Evolutionary conservation across 495 filamentous ascomycete genomes (phyloP).

Genomic region (Bombardia bombarda): DNA sequence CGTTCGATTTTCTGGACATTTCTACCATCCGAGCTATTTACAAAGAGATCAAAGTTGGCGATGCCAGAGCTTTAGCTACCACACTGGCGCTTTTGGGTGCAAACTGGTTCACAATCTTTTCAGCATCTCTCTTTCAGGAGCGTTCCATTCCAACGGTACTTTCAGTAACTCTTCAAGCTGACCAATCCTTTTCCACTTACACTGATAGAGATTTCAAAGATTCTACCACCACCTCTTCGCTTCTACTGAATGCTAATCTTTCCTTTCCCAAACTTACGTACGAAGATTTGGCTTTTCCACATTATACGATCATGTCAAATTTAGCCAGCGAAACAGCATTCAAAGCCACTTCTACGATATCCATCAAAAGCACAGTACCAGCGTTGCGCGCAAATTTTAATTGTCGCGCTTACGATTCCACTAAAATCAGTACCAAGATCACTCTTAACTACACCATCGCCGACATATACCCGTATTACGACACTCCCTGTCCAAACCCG

Average conservation of each 20-base stretch:
- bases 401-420: conserved; percentile 5
- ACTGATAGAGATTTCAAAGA: too few species aligned
- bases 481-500: not conserved
- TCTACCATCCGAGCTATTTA: conserved; percentile 3
- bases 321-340: not conserved
- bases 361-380: conserved; percentile 6
- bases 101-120: conserved; percentile 11
- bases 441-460: conserved; percentile 1
- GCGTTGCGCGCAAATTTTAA: conserved; percentile 3
- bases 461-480: too few species aligned
- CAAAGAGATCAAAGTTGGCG: not conserved
- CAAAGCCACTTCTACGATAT: not conserved
- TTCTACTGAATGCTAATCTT: conserved; percentile 7
- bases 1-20: conserved; percentile 8
- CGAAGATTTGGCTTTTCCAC: conserved; percentile 6
- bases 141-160: not conserved
- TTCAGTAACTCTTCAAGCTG: not conserved
- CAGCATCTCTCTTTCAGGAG: conserved; percentile 8
- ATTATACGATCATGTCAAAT: not conserved
- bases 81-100: conserved; percentile 6
- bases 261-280: conserved; percentile 9
- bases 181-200: not conserved
- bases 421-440: conserved; percentile 7
- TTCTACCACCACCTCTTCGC: not conserved
- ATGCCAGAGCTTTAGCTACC: conserved; percentile 4